Conservation (phyloP, 2,329 filamentous ascomycete species). For the Cordyceps javanica region DNA sequence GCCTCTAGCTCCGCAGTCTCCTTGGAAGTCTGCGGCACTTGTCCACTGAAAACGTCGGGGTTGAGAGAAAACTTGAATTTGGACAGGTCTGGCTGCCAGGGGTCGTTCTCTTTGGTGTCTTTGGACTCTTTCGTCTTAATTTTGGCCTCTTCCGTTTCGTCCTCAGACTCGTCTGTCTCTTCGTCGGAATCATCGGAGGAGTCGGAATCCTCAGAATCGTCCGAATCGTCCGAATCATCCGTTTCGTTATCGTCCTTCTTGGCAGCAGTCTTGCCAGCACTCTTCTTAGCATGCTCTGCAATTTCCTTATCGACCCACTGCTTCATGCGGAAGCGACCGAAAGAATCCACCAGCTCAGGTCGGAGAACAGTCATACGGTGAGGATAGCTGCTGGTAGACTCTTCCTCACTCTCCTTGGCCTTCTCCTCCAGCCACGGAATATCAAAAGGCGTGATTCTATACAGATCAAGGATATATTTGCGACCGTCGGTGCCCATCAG, state of each 20-base stretch:
- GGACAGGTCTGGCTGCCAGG: slow-evolving; percentile 68
- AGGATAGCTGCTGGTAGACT: slow-evolving; percentile 59
- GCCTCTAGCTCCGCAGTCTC: slow-evolving; percentile 78
- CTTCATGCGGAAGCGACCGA: slow-evolving; percentile 78
- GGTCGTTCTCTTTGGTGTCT: slow-evolving; percentile 21
- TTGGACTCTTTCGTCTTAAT: slow-evolving; percentile 9
- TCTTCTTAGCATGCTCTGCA: slow-evolving; percentile 33
- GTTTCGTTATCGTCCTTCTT: slow-evolving; percentile 15
- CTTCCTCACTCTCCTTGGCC: slow-evolving; percentile 38
- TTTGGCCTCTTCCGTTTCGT: too few relatives aligned
- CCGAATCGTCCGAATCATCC: too few relatives aligned
- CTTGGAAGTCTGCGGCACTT: slow-evolving; percentile 80
- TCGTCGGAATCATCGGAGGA: too few relatives aligned
- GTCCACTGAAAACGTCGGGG: slow-evolving; percentile 91
- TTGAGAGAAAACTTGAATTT: slow-evolving; percentile 86
- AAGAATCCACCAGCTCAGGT: slow-evolving; percentile 81
- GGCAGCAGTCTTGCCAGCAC: slow-evolving; percentile 7
- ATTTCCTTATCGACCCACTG: slow-evolving; percentile 81
- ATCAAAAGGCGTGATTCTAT: slow-evolving; percentile 89
- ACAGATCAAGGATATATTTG: slow-evolving; percentile 96
- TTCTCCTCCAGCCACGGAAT: slow-evolving; percentile 83
- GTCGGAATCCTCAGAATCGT: too few relatives aligned
- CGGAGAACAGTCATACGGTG: slow-evolving; percentile 94
- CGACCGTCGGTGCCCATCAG: slow-evolving; percentile 93
- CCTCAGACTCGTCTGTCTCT: too few relatives aligned